Evolutionary conservation across 768 basidiomycete species (phyloP), one percentile per base, ranked within the genome.

Genomic region (Suillus weaverae): DNA sequence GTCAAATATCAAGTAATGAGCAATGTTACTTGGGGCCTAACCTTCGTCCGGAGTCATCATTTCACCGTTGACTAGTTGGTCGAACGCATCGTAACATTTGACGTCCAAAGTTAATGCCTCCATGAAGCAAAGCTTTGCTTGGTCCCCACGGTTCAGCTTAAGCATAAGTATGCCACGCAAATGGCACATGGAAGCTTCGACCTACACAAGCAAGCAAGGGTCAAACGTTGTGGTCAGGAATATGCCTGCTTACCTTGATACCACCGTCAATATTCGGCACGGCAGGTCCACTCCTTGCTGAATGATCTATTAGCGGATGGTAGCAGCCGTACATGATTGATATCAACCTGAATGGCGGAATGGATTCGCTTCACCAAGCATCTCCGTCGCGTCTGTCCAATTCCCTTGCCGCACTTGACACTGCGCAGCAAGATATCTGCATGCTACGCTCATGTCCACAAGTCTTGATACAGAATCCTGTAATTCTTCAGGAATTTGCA

Each of bases 1-100:
- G 66, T 62, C 69, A 69, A 59, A 63, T 7, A 57, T 43, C 20
- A 36, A 41, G 22, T 32, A 51, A 60, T 32, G 22, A 22, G 39
- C 18, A 26, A 33, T 22, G 33, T 50, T 64, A 61, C 26, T 26
- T 50, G 44, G 11, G n/a, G n/a, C 63, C 76, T n/a, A 51, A 93
- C 97, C 97, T 86, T 99, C 97, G 64, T 94, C 90, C 1, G 92
- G 88, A 13, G 91, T 88, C 92, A 99, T 94, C 94, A 99, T 97
- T 74, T 96, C 94, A 2, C 94, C 92, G 22, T 87, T 89, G 33
- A 98, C 81, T 11, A 99, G 84, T 66, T 95, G 91, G 65, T 92
- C 89, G 72, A 97, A 98, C 2, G 95, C 90, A 68, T 99, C 97
- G 70, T 94, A 99, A 75, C 97, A 99, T 77, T 97, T 97, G 39